These are phyloP conservation scores for Schizosaccharomyces osmophilus DNA, from an alignment of 805 yeast species.

Conservation along the genomic window DNA sequence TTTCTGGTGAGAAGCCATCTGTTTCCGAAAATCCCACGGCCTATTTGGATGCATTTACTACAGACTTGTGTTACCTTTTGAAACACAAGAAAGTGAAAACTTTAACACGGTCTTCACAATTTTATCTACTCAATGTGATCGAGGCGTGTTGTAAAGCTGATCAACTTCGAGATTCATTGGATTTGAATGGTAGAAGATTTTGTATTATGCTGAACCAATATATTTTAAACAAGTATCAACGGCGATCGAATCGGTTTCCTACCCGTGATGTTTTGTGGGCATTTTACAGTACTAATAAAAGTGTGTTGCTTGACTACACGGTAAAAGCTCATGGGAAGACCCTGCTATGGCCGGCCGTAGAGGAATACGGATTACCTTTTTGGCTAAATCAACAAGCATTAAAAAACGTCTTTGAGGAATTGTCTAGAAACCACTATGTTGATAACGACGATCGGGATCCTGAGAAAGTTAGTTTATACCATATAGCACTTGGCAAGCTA, in stretches of 20 bases:
- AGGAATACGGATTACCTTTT: constrained; percentile 38
- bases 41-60: background rate
- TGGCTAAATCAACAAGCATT: constrained; percentile 33
- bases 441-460: constrained; percentile 40
- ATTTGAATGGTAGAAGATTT: constrained; percentile 45
- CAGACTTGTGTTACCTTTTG: constrained; percentile 4
- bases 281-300: constrained; percentile 54
- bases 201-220: constrained; percentile 46
- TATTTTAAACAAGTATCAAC: background rate
- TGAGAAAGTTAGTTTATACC: constrained; percentile 43
- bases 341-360: constrained; percentile 36
- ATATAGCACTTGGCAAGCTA: constrained; percentile 55
- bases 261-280: constrained; percentile 82
- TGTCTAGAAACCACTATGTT: constrained; percentile 51
- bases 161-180: constrained; percentile 19
- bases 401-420: constrained; percentile 30
- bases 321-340: constrained; percentile 20
- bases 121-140: background rate
- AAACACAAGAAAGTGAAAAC: constrained; percentile 20
- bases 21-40: background rate
- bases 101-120: background rate
- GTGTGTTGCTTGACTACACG: constrained; percentile 29
- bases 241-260: constrained; percentile 11
- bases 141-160: background rate
- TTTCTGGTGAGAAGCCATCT: background rate